Evolutionary conservation across 192 early-diverging fungal species (phyloP), one percentile per base, ranked within the genome.

Genomic region (Coemansia sp.): DNA sequence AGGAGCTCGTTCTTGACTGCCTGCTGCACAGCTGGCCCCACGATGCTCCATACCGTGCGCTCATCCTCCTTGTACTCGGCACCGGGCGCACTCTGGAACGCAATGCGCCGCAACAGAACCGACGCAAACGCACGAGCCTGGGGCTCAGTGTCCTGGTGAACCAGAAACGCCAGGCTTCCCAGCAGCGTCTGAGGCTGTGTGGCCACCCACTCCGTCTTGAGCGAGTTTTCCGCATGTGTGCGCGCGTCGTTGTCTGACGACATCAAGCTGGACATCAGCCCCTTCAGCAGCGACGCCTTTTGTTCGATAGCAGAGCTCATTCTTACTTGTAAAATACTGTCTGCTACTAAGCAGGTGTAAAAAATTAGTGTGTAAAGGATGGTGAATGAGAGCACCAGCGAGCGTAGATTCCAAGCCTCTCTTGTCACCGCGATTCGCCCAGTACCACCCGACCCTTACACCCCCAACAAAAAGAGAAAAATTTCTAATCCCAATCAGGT

Each of bases 1-100:
- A 99, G 76, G 18, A 99, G 87, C 66, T 90, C 87, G 7, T 64
- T 74, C 80, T 95, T 90, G 69, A 91, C 87, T 39, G 85, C 85
- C 48, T 85, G 68, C 26, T 90, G 85, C 20, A 89, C 88, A 6
- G 76, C 64, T 10, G 82, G 82, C 37, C 88, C 86, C 43, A 96
- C 83, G 31, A 84, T 75, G 42, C 87, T 87, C 90, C 92, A 97
- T 59, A 94, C 83, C n/a, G 77, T 76, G 56, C 77, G 77, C 56
- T 85, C 77, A 57, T 83, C 77, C 63, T 84, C 82, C 58, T 86
- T 83, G 48, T 61, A 72, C 34, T 75, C 77, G 28, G 58, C 47
- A 1, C 77, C 70, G 4, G 59, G 47, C 21, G 63, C 63, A 20
- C 57, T 47, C 64, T 81, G 72, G 69, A 88, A 74, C 9, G 92